Evolutionary conservation across 2,329 filamentous ascomycete genomes (phyloP).

Genomic region (Ophiostoma montium): DNA sequence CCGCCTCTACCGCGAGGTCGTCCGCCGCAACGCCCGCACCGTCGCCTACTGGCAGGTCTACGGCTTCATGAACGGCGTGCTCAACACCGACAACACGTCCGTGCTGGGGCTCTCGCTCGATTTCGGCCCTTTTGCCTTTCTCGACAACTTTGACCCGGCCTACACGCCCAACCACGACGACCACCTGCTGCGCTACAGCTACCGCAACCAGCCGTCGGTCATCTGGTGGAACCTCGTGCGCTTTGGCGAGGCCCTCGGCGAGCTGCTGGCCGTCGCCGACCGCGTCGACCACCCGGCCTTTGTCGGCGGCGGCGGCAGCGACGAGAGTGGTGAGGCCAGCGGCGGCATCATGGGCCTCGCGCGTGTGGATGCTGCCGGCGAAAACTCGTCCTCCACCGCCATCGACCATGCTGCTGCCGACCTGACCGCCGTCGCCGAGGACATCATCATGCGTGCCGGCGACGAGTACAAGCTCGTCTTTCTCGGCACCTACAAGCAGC

Average conservation of each 20-base stretch:
- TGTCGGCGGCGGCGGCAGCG: constrained; percentile 51
- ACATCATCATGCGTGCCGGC: constrained; percentile 62
- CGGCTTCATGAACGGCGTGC: constrained; percentile 96
- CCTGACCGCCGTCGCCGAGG: constrained; percentile 70
- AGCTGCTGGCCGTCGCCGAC: constrained; percentile 67
- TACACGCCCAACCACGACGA: constrained; percentile 99
- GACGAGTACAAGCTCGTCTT: constrained; percentile 86
- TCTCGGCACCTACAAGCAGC: constrained; percentile 70
- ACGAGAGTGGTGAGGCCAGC: no score
- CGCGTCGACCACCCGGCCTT: constrained; percentile 60
- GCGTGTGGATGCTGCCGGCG: neutral
- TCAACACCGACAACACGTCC: constrained; percentile 97
- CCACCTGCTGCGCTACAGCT: constrained; percentile 71
- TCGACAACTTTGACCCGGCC: constrained; percentile 87
- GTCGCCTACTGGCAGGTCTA: constrained; percentile 96
- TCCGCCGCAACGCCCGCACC: constrained; percentile 69
- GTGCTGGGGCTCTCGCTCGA: constrained; percentile 81
- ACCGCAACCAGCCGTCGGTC: constrained; percentile 85
- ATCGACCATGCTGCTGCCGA: constrained; percentile 53
- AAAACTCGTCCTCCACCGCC: constrained; percentile 21
- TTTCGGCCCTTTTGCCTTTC: constrained; percentile 93
- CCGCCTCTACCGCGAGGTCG: constrained; percentile 75
- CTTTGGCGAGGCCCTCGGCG: constrained; percentile 76
- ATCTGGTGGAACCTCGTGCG: constrained; percentile 98
- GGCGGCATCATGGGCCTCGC: constrained; percentile 2